Evolutionary conservation across 441 rosid species (phyloP), one percentile per base, ranked within the genome.

Genomic region (Syzygium malaccense): DNA sequence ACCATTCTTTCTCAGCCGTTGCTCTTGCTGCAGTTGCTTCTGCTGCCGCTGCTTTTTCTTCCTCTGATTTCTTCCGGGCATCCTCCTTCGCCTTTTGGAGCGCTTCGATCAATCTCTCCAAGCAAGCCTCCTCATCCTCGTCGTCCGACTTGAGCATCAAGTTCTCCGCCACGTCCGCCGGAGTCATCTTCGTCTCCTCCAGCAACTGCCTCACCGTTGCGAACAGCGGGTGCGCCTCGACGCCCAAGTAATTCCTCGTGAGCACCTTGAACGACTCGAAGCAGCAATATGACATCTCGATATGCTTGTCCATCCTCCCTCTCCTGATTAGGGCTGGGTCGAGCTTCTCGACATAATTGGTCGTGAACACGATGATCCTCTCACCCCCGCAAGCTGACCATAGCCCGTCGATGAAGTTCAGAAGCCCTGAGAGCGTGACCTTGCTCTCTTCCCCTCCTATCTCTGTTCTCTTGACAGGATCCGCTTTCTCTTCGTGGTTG

Each of bases 361-460:
- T 86, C 23, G 87, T 60, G 45, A 86, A 57, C 18, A 45, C 87
- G 5, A 86, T 23, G 55, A 86, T 57, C 62, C 87, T 86, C 75
- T 86, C 87, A 4, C 75, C 87, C 48, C 78, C 78, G 45, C 79
- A 86, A 25, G 87, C 87, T 45, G 87, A 86, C 87, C 87, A 60
- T 32, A 86, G 33, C 86, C 86, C 86, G 12, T 83, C 86, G 13
- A 83, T 83, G 86, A 83, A 83, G 55, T 83, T 83, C 86, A 83
- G 32, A 32, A 60, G 68, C 68, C 68, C 68, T 6, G 33, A 28
- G 33, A 60, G 68, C 68, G n/a, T 86, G 58, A 60, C 87, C 78
- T 86, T 60, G 71, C 87, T 60, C 30, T 60, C 78, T 49, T 56
- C 20, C 58, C 71, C 57, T 25, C 86, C 86, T 20, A 55, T 68